Conservation (phyloP, 2,329 filamentous ascomycete genomes). For the Fusarium equiseti region DNA sequence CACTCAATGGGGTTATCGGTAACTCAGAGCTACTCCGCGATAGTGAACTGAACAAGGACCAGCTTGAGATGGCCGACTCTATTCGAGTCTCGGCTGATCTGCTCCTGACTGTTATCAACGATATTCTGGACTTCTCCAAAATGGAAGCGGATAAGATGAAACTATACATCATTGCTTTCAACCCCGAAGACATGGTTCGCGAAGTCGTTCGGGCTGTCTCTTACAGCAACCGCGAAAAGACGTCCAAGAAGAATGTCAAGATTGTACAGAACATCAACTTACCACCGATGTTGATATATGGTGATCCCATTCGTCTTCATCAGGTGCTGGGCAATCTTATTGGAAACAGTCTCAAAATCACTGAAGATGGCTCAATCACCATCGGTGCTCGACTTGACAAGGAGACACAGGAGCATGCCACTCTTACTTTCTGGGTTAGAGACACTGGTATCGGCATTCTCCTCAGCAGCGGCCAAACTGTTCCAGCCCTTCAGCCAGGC, state of each 20-base stretch:
- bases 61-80: conserved; percentile 87
- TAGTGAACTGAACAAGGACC: conserved; percentile 78
- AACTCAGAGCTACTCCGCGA: conserved; percentile 87
- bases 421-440: conserved; percentile 84
- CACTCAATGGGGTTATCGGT: conserved; percentile 88
- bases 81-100: conserved; percentile 89
- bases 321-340: conserved; percentile 85
- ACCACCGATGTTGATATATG: conserved; percentile 78
- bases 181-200: conserved; percentile 74
- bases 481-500: conserved; percentile 95
- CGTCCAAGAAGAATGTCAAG: conserved; percentile 71
- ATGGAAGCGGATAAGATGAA: conserved; percentile 91
- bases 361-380: conserved; percentile 85
- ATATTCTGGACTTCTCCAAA: conserved; percentile 95
- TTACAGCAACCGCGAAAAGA: conserved; percentile 74
- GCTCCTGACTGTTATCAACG: conserved; percentile 91
- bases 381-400: conserved; percentile 80
- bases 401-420: conserved; percentile 77
- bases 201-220: conserved; percentile 75
- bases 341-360: conserved; percentile 95
- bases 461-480: conserved; percentile 82
- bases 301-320: conserved; percentile 74
- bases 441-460: conserved; percentile 93
- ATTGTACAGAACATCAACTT: conserved; percentile 78
- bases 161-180: conserved; percentile 78